These are phyloP conservation scores for Trametes gibbosa DNA, from an alignment of 768 basidiomycete species.

Conservation along the genomic window DNA sequence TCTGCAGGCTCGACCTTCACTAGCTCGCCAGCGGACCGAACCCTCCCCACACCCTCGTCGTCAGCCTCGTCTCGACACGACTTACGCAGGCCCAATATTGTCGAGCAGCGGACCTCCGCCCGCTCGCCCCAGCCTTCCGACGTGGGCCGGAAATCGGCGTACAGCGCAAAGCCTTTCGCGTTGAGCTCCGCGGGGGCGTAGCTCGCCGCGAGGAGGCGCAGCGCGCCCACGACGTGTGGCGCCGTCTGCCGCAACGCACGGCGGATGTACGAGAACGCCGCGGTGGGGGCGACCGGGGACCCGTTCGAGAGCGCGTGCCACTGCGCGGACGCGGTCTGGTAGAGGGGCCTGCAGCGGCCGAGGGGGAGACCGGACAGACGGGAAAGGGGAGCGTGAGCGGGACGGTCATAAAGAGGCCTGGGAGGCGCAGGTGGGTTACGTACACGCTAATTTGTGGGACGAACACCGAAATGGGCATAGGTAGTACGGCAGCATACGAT, in stretches of 20 bases:
- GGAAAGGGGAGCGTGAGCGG: not conserved
- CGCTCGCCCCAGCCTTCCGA: slow-evolving; percentile 83
- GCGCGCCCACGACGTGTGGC: slow-evolving; percentile 72
- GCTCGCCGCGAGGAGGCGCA: slow-evolving; percentile 64
- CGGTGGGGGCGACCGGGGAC: slow-evolving; percentile 62
- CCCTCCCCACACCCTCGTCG: not conserved
- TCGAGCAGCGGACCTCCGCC: slow-evolving; percentile 68
- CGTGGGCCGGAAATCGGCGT: slow-evolving; percentile 82
- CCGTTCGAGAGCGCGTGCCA: slow-evolving; percentile 85
- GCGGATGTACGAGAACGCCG: slow-evolving; percentile 84
- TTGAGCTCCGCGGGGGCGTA: slow-evolving; percentile 59
- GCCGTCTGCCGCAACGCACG: slow-evolving; percentile 77
- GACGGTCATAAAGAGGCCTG: not conserved
- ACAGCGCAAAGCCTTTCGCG: slow-evolving; percentile 69
- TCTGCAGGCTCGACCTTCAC: slow-evolving; percentile 20
- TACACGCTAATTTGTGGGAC: slow-evolving; percentile 7
- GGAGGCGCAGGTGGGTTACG: slow-evolving; percentile 2
- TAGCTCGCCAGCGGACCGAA: slow-evolving; percentile 11
- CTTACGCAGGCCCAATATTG: slow-evolving; percentile 58
- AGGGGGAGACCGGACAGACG: not conserved
- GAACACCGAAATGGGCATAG: not conserved
- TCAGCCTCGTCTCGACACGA: not conserved
- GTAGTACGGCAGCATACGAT: not conserved
- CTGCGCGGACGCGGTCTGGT: slow-evolving; percentile 57
- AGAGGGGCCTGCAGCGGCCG: slow-evolving; percentile 60